These are phyloP conservation scores for Aspergillus egyptiacus DNA, from an alignment of 495 filamentous ascomycete genomes.

Conservation along the genomic window DNA sequence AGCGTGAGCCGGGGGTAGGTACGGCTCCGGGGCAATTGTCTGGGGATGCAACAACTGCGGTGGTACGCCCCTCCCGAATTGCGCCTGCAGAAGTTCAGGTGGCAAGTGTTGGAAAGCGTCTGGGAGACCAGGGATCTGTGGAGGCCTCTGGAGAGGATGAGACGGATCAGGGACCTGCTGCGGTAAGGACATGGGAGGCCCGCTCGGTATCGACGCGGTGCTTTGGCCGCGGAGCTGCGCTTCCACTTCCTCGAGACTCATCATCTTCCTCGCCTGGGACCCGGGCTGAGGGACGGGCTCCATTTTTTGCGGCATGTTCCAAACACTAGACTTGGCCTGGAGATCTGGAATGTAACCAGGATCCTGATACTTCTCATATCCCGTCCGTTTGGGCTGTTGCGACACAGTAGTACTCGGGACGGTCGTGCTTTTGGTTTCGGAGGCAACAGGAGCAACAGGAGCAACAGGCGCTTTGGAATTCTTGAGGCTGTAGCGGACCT, in stretches of 20 bases:
- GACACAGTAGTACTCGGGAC: slow-evolving; percentile 31
- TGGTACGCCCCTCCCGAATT: slow-evolving; percentile 38
- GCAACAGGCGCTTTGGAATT: slow-evolving; percentile 44
- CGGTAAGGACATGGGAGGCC: slow-evolving; percentile 27
- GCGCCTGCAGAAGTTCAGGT: slow-evolving; percentile 48
- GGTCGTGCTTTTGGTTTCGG: slow-evolving; percentile 27
- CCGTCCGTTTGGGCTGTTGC: slow-evolving; percentile 59
- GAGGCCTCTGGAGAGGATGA: slow-evolving; percentile 37
- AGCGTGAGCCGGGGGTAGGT: slow-evolving; percentile 35
- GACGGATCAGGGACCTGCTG: slow-evolving; percentile 27
- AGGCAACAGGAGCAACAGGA: slow-evolving; percentile 31
- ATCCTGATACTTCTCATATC: slow-evolving; percentile 84
- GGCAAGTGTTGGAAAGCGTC: slow-evolving; percentile 37
- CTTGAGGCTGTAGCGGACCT: slow-evolving; percentile 69
- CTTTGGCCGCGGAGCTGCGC: slow-evolving; percentile 76
- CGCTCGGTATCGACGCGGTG: slow-evolving; percentile 28
- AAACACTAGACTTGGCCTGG: slow-evolving; percentile 87
- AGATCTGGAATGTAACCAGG: slow-evolving; percentile 74
- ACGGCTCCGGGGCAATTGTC: slow-evolving; percentile 41
- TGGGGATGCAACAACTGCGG: slow-evolving; percentile 47
- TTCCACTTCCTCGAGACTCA: slow-evolving; percentile 97
- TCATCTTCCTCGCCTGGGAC: slow-evolving; percentile 64
- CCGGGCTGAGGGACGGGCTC: slow-evolving; percentile 17
- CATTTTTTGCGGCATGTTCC: slow-evolving; percentile 65
- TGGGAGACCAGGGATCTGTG: slow-evolving; percentile 36